A percentile compares a stretch with the other conserved stretches of the same genome.
Evolutionary conservation across 2,329 filamentous ascomycete genomes (phyloP).

Genomic region (Pseudocercospora cruenta): DNA sequence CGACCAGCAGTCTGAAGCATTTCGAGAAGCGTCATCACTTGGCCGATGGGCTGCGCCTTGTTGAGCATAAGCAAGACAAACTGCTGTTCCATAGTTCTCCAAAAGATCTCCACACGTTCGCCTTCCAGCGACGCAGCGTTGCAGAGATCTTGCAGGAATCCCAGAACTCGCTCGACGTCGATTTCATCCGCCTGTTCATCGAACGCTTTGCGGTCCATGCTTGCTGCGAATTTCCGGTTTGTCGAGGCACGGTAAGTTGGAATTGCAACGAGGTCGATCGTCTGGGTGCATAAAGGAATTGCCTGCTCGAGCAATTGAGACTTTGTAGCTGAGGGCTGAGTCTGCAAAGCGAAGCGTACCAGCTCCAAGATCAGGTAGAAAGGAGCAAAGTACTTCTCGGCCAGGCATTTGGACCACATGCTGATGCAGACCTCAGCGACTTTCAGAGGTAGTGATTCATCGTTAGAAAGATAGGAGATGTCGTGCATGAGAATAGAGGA

Average conservation of each 20-base stretch:
- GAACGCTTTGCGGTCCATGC: constrained; percentile 36
- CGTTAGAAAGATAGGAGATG: constrained; percentile 59
- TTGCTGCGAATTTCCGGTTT: constrained; percentile 33
- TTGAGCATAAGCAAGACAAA: constrained; percentile 70
- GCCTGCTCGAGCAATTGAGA: constrained; percentile 63
- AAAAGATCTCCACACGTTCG: constrained; percentile 58
- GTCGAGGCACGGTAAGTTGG: constrained; percentile 47
- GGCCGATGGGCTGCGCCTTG: constrained; percentile 64
- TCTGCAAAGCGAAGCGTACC: constrained; percentile 65
- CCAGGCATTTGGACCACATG: constrained; percentile 69
- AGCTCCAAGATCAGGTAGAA: constrained; percentile 68
- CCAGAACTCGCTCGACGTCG: constrained; percentile 65
- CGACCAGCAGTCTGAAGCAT: constrained; percentile 70
- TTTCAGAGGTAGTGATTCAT: constrained; percentile 62
- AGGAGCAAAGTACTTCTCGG: constrained; percentile 66
- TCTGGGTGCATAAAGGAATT: constrained; percentile 49
- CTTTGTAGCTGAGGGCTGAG: constrained; percentile 63
- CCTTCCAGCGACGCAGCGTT: constrained; percentile 55
- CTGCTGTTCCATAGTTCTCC: constrained; percentile 68
- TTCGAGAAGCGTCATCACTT: constrained; percentile 67
- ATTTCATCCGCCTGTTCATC: constrained; percentile 61
- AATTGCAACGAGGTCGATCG: constrained; percentile 59
- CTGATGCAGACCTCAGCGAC: constrained; percentile 67
- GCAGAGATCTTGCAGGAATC: constrained; percentile 65
- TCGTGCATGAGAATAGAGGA: constrained; percentile 70